These are phyloP conservation scores for Cudoniella acicularis DNA, from an alignment of 495 filamentous ascomycete species.

Conservation along the genomic window DNA sequence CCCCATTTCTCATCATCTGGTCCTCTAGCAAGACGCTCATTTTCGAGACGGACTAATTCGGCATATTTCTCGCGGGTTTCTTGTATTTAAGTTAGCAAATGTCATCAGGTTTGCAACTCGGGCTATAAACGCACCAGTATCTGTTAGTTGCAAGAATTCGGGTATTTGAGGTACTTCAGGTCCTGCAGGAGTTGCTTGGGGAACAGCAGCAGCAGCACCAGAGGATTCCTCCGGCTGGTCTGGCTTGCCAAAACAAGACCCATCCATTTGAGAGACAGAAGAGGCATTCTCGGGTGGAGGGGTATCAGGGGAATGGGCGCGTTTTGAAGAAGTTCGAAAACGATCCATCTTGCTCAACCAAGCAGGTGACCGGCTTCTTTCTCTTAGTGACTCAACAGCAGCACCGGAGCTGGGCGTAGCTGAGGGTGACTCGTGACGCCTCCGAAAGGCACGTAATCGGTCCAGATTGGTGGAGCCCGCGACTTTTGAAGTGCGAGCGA, in stretches of 20 bases:
- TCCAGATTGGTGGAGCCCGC: constrained; percentile 23
- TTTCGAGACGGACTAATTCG: constrained; percentile 21
- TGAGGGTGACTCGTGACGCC: constrained; percentile 23
- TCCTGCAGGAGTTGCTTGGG: too few relatives aligned
- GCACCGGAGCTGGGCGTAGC: not conserved
- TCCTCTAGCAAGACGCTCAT: constrained; percentile 16
- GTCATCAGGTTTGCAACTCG: not conserved
- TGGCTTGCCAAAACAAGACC: constrained; percentile 23
- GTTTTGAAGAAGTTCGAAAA: constrained; percentile 13
- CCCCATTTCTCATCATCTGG: constrained; percentile 33
- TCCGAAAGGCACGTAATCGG: constrained; percentile 23
- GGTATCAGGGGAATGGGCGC: constrained; percentile 12
- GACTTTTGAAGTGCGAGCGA: constrained; percentile 5
- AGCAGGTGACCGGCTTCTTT: constrained; percentile 19
- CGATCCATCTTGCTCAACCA: constrained; percentile 25
- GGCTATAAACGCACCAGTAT: constrained; percentile 26
- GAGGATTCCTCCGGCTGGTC: too few relatives aligned
- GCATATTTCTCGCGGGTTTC: constrained; percentile 23
- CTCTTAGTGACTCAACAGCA: not conserved
- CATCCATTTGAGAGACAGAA: constrained; percentile 14
- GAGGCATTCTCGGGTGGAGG: not conserved
- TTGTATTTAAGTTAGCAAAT: not conserved
- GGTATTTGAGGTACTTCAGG: constrained; percentile 38
- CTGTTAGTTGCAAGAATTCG: constrained; percentile 37
- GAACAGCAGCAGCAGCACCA: constrained; percentile 1